A percentile compares a stretch with the other conserved stretches of the same genome.
Conservation (phyloP, 352 stramenopile species). For the Phytophthora ohioensis region DNA sequence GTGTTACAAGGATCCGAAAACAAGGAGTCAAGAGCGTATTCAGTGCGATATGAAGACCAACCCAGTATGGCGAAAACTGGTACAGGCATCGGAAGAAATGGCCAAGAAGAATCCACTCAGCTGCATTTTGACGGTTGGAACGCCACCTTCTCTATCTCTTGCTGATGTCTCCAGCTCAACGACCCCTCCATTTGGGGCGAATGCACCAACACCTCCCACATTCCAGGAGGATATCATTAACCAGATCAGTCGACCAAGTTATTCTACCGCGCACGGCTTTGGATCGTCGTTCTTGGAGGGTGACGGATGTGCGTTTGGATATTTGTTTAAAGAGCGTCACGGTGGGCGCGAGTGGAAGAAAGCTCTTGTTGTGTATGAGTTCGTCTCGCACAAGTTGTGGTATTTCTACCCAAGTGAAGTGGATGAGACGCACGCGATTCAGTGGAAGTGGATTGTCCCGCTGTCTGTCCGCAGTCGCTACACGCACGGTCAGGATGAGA, state of each 20-base stretch:
- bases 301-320: slow-evolving; percentile 86
- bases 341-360: slow-evolving; percentile 80
- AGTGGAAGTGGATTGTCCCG: slow-evolving; percentile 91
- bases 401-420: slow-evolving; percentile 91
- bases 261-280: slow-evolving; percentile 84
- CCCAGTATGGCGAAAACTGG: slow-evolving; percentile 62
- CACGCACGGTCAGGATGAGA: slow-evolving; percentile 88
- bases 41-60: slow-evolving; percentile 60
- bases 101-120: slow-evolving; percentile 52
- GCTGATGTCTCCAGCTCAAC: slow-evolving; percentile 34
- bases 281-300: slow-evolving; percentile 87
- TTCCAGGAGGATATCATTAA: slow-evolving; percentile 92
- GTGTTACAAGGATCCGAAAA: slow-evolving; percentile 81
- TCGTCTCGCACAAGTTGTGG: slow-evolving; percentile 89
- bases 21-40: slow-evolving; percentile 75
- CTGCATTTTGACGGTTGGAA: slow-evolving; percentile 68
- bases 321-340: slow-evolving; percentile 83
- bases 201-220: slow-evolving; percentile 60
- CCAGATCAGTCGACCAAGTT: slow-evolving; percentile 87
- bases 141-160: slow-evolving; percentile 39
- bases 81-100: slow-evolving; percentile 63
- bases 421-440: slow-evolving; percentile 80
- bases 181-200: slow-evolving; percentile 31
- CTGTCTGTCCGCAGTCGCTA: slow-evolving; percentile 78
- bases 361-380: slow-evolving; percentile 88